Conservation (phyloP, 345 rosid species). For the Heritiera littoralis region DNA sequence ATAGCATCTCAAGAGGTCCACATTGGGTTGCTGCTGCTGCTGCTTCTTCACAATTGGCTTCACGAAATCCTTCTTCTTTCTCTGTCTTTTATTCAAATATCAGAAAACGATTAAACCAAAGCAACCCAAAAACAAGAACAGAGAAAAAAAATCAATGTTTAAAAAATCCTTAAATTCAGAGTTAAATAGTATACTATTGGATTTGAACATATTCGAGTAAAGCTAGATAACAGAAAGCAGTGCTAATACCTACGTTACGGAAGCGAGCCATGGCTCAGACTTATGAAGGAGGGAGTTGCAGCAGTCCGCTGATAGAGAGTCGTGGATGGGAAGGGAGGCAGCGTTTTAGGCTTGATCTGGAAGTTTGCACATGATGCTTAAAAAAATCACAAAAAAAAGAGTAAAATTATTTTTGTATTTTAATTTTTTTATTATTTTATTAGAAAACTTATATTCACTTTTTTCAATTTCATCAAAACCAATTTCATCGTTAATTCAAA, state of each 20-base stretch:
- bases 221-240: slow-evolving; percentile 2
- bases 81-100: slow-evolving; percentile 40
- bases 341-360: no score
- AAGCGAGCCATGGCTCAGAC: slow-evolving; percentile 42
- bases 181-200: neutral
- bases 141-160: no score
- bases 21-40: slow-evolving; percentile 31
- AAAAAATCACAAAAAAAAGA: no score
- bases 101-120: neutral
- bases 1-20: no score
- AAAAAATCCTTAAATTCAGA: neutral
- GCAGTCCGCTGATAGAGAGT: neutral
- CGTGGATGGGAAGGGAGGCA: neutral
- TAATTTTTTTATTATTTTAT: no score
- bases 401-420: no score
- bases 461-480: no score
- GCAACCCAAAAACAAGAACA: neutral
- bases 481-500: no score
- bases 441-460: no score
- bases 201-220: neutral
- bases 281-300: neutral
- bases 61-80: slow-evolving; percentile 50
- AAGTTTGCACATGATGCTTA: no score
- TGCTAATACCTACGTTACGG: slow-evolving; percentile 36
- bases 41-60: slow-evolving; percentile 63